Evolutionary conservation across 768 basidiomycete genomes (phyloP), one percentile per base, ranked within the genome.

Genomic region (Amanita exitialis): DNA sequence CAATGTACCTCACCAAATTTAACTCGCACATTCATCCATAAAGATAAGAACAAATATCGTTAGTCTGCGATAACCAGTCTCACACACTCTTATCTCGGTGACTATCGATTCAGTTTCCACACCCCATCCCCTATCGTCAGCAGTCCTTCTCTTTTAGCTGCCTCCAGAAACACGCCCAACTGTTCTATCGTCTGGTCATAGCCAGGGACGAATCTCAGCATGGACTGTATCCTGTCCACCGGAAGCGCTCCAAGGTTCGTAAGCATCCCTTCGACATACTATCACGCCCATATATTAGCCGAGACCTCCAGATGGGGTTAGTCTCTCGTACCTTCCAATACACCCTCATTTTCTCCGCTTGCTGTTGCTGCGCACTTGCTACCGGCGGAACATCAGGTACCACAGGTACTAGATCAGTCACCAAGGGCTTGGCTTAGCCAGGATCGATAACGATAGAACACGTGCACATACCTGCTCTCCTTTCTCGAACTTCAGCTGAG

Each of bases 181-280:
- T 96, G 89, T 23, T 92, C 90, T 9, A 82, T 64, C 3, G 82
- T 82, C 54, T 80, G 79, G 59, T 91, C 82, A 64, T 93, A 95
- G 3, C 80, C 83, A 3, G 85, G 86, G 8, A 86, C 88, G 60
- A 90, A 82, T 62, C 79, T 83, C 53, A 96, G 73, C 86, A 93
- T 92, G 2, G 77, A 72, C 62, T 96, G 92, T 59, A 96, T 91
- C n/a, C 86, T 78, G 54, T 89, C 85, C 39, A 89, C 60, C 1
- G 85, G 76, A 13, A 93, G 72, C 2, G 79, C 64, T 8, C 86
- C 87, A 39, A 97, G 70, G 62, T 92, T 94, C 49, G 82, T 91
- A 52, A 96, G 82, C 86, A 92, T 91, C 25, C 88, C 90, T 66
- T 90, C 84, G 54, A 94, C 87, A 66, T 86, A 94, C 86, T 90